Conservation (phyloP, 176 grass and related monocot genomes). For the Triticum urartu region DNA sequence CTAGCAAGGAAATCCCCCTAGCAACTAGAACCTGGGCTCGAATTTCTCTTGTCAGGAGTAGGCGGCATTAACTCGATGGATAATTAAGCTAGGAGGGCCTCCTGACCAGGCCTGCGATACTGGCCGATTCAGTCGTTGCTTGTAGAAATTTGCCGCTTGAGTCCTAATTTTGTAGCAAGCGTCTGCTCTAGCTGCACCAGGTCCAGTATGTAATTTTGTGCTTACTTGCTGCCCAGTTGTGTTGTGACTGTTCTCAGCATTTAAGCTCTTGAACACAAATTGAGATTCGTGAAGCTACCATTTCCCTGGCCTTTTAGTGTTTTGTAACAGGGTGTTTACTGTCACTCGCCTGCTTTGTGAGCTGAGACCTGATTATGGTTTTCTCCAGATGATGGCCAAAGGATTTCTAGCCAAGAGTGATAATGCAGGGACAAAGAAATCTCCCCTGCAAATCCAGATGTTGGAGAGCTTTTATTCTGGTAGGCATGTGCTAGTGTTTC, state of each 20-base stretch:
- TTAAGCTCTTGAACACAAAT: not conserved
- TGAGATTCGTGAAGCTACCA: not conserved
- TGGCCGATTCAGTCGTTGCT: not conserved
- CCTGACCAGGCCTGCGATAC: not conserved
- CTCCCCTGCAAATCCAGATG: conserved; percentile 60
- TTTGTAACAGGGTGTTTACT: not conserved
- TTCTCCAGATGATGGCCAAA: conserved; percentile 31
- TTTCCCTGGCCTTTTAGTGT: not conserved
- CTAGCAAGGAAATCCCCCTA: not conserved
- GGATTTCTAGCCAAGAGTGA: conserved; percentile 26
- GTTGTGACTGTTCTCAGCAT: not conserved
- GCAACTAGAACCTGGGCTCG: not conserved
- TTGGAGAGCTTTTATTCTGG: conserved; percentile 81
- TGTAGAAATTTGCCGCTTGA: not conserved
- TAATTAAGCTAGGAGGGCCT: not conserved
- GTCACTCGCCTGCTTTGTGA: not conserved
- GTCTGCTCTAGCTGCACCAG: not conserved
- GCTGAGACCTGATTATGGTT: conserved; percentile 1
- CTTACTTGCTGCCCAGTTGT: not conserved
- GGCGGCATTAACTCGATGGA: not conserved
- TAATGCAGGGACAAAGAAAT: conserved; percentile 64
- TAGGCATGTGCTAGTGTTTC: conserved; percentile 22
- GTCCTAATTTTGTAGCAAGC: not conserved
- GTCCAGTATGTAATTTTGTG: not conserved
- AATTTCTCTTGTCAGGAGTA: not conserved